phyloP scores from a whole-genome alignment of 1,284 basidiomycete species.

The Trametes polyzona region DNA sequence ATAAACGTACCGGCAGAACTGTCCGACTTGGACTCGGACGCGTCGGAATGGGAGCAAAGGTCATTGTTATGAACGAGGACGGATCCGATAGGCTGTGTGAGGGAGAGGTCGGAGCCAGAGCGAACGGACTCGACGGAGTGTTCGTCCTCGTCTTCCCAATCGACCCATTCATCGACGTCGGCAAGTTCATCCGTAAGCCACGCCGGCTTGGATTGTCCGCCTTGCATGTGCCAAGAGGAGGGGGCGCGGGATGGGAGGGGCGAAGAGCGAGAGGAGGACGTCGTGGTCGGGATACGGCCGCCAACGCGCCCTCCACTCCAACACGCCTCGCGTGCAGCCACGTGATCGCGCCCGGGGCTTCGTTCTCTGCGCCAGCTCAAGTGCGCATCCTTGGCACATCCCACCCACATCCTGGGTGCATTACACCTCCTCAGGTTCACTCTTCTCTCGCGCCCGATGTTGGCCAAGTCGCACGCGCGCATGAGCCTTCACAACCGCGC shows the following conservation, averaged over 20 bases:
- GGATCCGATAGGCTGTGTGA: conserved; percentile 60
- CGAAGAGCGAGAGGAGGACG: background rate
- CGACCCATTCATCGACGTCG: conserved; percentile 39
- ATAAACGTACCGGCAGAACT: conserved; percentile 72
- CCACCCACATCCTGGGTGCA: no score
- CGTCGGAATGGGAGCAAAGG: conserved; percentile 35
- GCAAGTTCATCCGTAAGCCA: conserved; percentile 61
- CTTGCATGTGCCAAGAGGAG: conserved; percentile 8
- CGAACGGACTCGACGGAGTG: conserved; percentile 32
- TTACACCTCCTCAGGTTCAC: no score
- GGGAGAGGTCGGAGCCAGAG: conserved; percentile 57
- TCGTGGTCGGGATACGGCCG: no score
- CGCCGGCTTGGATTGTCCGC: conserved; percentile 37
- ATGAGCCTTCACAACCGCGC: no score
- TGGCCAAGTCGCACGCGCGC: no score
- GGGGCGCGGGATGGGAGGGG: background rate
- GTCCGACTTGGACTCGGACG: conserved; percentile 26
- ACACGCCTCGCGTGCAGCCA: no score
- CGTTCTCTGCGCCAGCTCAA: no score
- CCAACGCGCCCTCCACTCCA: no score
- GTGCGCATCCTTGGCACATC: no score
- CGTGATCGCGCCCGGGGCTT: no score
- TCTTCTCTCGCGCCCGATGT: no score
- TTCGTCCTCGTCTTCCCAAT: conserved; percentile 48
- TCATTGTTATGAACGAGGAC: conserved; percentile 53